Percentiles rank a stretch among this genome's conserved stretches.
phyloP scores from a whole-genome alignment of 306 rosid species.

The Senna tora region DNA sequence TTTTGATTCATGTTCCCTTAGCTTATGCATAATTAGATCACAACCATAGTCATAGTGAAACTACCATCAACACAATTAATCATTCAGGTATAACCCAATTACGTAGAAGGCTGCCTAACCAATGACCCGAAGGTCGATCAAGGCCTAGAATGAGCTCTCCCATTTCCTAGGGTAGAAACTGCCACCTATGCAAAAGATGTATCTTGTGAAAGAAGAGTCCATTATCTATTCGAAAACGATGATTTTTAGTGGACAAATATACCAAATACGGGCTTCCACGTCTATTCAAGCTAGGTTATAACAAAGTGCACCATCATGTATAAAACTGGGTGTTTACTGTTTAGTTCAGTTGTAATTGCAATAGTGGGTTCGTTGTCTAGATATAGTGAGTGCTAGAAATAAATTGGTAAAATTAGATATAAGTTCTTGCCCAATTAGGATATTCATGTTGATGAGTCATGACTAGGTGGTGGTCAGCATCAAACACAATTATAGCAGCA shows the following conservation, averaged over 20 bases:
- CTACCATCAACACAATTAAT: constrained; percentile 16
- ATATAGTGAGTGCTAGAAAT: constrained; percentile 29
- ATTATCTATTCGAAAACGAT: not conserved
- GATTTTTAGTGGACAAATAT: not conserved
- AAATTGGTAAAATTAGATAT: constrained; percentile 32
- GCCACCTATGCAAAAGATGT: constrained; percentile 38
- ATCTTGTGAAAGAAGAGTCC: constrained; percentile 20
- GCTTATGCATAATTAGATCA: constrained; percentile 21
- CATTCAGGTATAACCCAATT: constrained; percentile 39
- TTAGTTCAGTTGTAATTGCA: not conserved
- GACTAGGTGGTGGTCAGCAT: constrained; percentile 33
- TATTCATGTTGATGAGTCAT: not conserved
- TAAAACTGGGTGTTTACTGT: not conserved
- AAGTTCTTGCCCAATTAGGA: constrained; percentile 38
- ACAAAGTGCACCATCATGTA: constrained; percentile 6
- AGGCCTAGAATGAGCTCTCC: constrained; percentile 42
- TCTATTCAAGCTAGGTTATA: not conserved
- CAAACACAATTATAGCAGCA: constrained; percentile 17
- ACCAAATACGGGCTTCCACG: not conserved
- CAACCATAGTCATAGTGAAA: not conserved
- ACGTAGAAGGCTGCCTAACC: constrained; percentile 43
- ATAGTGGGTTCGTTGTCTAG: constrained; percentile 26
- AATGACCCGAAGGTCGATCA: constrained; percentile 50
- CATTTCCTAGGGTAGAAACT: constrained; percentile 47
- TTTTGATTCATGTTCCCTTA: not conserved